phyloP scores from a whole-genome alignment of 768 basidiomycete genomes.

The Mycena maculata region DNA sequence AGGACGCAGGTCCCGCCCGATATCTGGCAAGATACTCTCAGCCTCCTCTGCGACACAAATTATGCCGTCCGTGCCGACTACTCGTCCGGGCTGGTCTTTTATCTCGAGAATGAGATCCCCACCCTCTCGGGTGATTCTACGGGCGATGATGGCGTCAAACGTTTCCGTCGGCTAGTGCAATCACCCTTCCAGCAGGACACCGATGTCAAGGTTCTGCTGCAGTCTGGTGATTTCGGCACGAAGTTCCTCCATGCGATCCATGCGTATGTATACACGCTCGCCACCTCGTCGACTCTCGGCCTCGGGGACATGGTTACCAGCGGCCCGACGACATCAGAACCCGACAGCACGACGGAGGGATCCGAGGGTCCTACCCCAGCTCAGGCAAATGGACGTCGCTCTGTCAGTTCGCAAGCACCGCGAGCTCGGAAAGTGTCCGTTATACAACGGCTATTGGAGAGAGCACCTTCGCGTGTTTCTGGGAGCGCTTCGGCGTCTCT shows the following conservation, averaged over 20 bases:
- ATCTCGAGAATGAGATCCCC: constrained; percentile 80
- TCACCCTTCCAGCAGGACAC: constrained; percentile 60
- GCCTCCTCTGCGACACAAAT: constrained; percentile 83
- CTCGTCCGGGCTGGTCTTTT: constrained; percentile 76
- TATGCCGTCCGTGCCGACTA: constrained; percentile 86
- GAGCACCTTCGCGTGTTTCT: constrained; percentile 56
- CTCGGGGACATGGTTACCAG: constrained; percentile 48
- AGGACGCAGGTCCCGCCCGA: constrained; percentile 81
- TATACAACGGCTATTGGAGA: constrained; percentile 63
- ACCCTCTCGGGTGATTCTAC: constrained; percentile 62
- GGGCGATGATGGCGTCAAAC: constrained; percentile 60
- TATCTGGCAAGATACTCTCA: constrained; percentile 91
- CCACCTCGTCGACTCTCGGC: constrained; percentile 75
- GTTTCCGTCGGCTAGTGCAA: constrained; percentile 58
- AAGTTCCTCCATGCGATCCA: constrained; percentile 85
- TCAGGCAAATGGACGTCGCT: constrained; percentile 55
- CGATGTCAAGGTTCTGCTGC: constrained; percentile 60
- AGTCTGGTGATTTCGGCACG: constrained; percentile 69
- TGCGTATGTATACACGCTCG: constrained; percentile 83
- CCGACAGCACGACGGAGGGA: constrained; percentile 39
- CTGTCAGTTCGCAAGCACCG: constrained; percentile 57
- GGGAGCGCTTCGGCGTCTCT: constrained; percentile 66
- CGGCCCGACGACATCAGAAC: constrained; percentile 44
- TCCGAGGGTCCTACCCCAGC: constrained; percentile 48
- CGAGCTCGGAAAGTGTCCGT: constrained; percentile 70